These are phyloP conservation scores for Epichloe glyceriae DNA, from an alignment of 2,329 filamentous ascomycete genomes.

Conservation along the genomic window DNA sequence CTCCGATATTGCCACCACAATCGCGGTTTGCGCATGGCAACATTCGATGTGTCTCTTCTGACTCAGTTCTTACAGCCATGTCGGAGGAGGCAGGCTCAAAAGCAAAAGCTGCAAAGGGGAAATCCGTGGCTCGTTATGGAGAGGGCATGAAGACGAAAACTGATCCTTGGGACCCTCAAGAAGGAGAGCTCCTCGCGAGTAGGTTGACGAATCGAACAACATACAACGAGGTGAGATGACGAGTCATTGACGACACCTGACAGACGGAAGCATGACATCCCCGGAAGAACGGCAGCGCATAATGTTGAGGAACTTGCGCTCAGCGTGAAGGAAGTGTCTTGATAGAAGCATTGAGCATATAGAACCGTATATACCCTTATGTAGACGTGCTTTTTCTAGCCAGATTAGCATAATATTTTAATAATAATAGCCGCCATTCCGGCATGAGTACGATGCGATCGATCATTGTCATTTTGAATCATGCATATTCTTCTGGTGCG, in stretches of 20 bases:
- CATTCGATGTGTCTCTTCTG: background rate
- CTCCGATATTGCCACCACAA: background rate
- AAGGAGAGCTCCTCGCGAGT: background rate
- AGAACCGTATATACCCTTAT: background rate
- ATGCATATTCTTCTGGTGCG: too few species aligned
- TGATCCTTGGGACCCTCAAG: background rate
- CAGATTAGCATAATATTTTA: background rate
- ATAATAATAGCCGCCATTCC: too few species aligned
- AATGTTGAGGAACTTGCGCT: background rate
- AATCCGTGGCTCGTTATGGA: background rate
- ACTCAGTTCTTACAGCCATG: background rate
- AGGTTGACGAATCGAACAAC: background rate
- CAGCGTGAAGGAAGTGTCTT: background rate
- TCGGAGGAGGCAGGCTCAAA: background rate
- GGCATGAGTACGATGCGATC: too few species aligned
- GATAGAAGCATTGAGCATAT: background rate
- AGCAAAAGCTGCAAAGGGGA: background rate
- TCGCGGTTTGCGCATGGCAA: background rate
- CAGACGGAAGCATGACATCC: background rate
- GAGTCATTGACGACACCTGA: background rate
- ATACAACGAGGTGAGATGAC: background rate
- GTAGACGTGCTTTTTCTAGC: background rate
- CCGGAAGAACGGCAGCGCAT: background rate
- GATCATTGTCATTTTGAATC: too few species aligned
- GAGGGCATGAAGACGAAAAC: background rate